Evolutionary conservation across 2,329 filamentous ascomycete species (phyloP), one percentile per base, ranked within the genome.

Genomic region (Fusarium graminum): DNA sequence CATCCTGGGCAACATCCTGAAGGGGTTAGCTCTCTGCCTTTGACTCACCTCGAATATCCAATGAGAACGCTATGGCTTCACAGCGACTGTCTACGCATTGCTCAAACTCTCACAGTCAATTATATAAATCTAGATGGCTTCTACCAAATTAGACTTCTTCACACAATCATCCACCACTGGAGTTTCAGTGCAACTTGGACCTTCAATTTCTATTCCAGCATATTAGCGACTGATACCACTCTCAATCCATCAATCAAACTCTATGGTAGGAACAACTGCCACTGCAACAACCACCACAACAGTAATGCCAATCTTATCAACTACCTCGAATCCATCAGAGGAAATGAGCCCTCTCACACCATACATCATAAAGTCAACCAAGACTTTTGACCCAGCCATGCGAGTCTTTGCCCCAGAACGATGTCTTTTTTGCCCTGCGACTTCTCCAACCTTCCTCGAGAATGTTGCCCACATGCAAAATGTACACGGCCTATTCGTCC

Each of bases 231-330:
- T 1, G 1, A n/a, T 12, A 8, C 7, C 12, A 16, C 7, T 12
- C n/a, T 19, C 8, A 17, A 3, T 22, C 32, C 2, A 36, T 9
- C 34, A 10, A 17, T n/a, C 16, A 16, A 9, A 10, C n/a, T 47
- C 11, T 17, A 62, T 62, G 59, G 41, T 38, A 55, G 59, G 57
- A 62, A 10, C 29, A 46, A 54, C 56, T n/a, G 41, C 29, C 8
- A 43, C 36, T 7, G 32, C 49, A n/a, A 7, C 57, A 17, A 45
- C 39, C 9, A 60, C 29, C 16, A 36, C 38, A 8, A 13, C 43
- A 7, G 2, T 30, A 11, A 40, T 39, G 4, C 38, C 58, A 16
- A 7, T 8, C 6, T 11, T 28, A 3, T 10, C 6, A 3, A 22
- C 17, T 10, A 19, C 13, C n/a, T 22, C 9, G n/a, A 9, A 9